These are phyloP conservation scores for Ustilago tritici DNA, from an alignment of 1,284 basidiomycete species.

Conservation along the genomic window DNA sequence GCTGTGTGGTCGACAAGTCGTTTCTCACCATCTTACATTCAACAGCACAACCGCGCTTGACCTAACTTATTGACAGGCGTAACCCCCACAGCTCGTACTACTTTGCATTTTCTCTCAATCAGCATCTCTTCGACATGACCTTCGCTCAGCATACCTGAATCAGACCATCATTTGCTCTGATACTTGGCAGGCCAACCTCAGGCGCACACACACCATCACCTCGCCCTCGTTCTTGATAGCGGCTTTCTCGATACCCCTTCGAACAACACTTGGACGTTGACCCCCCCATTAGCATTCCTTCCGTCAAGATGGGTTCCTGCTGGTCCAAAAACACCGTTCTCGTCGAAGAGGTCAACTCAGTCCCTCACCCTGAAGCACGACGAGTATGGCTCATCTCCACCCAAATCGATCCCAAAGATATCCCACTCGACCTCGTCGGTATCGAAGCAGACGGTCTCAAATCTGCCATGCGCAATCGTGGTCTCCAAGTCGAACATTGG, in stretches of 20 bases:
- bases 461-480: conserved; percentile 47
- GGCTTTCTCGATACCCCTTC: no score
- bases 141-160: background rate
- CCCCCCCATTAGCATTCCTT: background rate
- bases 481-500: conserved; percentile 53
- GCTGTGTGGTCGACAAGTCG: background rate
- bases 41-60: background rate
- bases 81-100: background rate
- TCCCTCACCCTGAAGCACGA: conserved; percentile 40
- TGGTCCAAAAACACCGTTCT: conserved; percentile 41
- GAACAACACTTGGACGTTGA: no score
- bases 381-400: conserved; percentile 44
- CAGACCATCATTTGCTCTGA: background rate
- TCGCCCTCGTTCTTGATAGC: background rate
- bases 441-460: conserved; percentile 45
- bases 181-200: background rate
- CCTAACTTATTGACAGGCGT: background rate
- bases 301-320: conserved; percentile 55
- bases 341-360: conserved; percentile 19
- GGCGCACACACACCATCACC: background rate
- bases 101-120: background rate
- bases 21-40: background rate
- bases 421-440: conserved; percentile 42
- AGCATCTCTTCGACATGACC: conserved; percentile 8
- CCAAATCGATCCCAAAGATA: conserved; percentile 25